Base-by-base conservation (phyloP, 805 yeast species). In the Starmerella bombicola region DNA sequence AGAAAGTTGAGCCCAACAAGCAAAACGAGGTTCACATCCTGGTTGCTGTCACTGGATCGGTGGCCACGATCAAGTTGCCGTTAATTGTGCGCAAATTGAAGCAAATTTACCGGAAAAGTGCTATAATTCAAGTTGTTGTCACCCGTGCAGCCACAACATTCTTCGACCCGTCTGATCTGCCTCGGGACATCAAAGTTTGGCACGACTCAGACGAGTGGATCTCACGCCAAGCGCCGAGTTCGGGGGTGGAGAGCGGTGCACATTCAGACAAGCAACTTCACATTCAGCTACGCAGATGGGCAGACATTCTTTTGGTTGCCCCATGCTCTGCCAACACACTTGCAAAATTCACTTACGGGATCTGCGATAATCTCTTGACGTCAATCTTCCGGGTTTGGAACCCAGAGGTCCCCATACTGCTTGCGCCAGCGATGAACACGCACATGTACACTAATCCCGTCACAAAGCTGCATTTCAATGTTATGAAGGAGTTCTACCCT, bases 361-460 rank as follows among this genome's bases (percentile, higher is more conserved):
- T 88, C 28, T 88, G 95, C 57, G 96, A 88, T 59, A 91, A 88
- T 59, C 65, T 88, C 43, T 65, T 91, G 43, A 86, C 97, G 2
- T 80, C 82, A 51, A 88, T 85, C 25, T 71, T 88, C 19, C 68
- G 98, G 45, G 94, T 95, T 2, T 88, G 98, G 98, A 86, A 91
- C 62, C 86, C 95, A 0, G 73, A 78, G n/a, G 78, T 78, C 42
- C 97, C 96, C 1, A 74, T 88, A 2, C 62, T 88, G 34, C 64
- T 85, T 43, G 97, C 97, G 0, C 97, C 98, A 8, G 88, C 95
- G 0, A 88, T 88, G 97, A 86, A 84, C 42, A 83, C 93, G 39
- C 78, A 82, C 58, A 82, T 91, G 62, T 88, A 88, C 63, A 84
- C 83, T 51, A 82, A 93, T 37, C 79, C 86, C 2, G 72, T 84